Evolutionary conservation across 148 eudicot genomes (phyloP), one percentile per base, ranked within the genome.

Genomic region (Vaccinium macrocarpon): DNA sequence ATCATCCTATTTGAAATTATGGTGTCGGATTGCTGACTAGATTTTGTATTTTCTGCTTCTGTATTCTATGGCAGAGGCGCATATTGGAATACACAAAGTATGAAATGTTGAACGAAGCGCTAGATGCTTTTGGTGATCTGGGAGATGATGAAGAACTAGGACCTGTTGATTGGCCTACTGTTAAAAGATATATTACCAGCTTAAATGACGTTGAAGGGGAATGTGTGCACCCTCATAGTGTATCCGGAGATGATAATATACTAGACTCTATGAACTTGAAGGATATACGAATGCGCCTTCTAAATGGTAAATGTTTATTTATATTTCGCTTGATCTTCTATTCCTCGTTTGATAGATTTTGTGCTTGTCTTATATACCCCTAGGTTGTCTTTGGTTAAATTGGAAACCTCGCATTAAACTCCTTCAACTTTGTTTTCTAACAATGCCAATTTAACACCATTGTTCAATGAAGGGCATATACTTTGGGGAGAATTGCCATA

Each of bases 61-160:
- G 55, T 81, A 35, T 84, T 75, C 66, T 71, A 62, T 88, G 79
- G 85, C 93, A 96, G 99, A 93, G 86, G 83, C 95, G 99, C 84
- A 91, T 96, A 84, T 88, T 96, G 88, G 91, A 94, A 61, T 96
- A 88, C 88, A 96, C 99, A 29, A 94, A 93, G 84, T 88, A 86
- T 84, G 98, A 94, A 88, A 94, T 96, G 98, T 81, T 92, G 88
- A 94, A 90, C 84, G 94, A 91, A 88, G 99, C 99, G 53, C 85
- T 94, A 75, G 95, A 92, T 88, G 94, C 95, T 79, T 96, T 94
- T 89, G 90, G 94, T 84, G 94, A 94, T 87, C 95, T 96, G 66
- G 97, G 94, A 62, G 99, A 96, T 80, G 99, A 96, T 85, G 99
- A 96, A 83, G 99, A 96, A 86, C 87, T 96, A 72, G 99, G 98